Evolutionary conservation across 306 rosid genomes (phyloP).

Genomic region (Fagus sylvatica): DNA sequence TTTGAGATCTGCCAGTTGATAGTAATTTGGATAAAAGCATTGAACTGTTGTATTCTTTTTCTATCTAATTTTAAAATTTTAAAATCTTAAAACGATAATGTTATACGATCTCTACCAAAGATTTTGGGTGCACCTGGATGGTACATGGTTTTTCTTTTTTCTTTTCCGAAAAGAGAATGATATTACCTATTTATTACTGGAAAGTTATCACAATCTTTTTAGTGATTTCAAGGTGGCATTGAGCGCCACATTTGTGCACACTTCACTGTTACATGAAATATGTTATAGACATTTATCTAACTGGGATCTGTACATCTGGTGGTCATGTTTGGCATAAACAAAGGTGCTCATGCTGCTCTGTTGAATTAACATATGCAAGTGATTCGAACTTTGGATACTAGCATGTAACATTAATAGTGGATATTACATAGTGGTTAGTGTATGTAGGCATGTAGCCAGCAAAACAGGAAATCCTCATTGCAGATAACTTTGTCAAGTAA

Average conservation of each 20-base stretch:
- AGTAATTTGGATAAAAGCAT: no score
- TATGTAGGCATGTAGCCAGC: no score
- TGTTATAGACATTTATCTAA: not conserved
- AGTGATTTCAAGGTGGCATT: not conserved
- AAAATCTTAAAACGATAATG: not conserved
- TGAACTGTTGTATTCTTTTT: not conserved
- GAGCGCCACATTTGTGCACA: not conserved
- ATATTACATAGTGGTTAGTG: no score
- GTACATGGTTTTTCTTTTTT: not conserved
- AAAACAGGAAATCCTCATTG: no score
- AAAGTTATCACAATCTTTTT: not conserved
- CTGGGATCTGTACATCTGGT: not conserved
- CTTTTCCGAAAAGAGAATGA: not conserved
- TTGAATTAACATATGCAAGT: not conserved
- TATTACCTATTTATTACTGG: not conserved
- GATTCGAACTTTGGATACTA: no score
- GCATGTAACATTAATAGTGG: no score
- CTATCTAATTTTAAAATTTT: no score
- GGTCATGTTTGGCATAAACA: not conserved
- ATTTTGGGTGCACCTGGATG: not conserved
- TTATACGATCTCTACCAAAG: no score
- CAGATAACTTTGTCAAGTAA: no score
- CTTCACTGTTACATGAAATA: not conserved
- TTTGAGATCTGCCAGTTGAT: no score
- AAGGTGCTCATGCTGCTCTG: not conserved